Percentiles rank a stretch among this genome's conserved stretches.
phyloP scores from a whole-genome alignment of 2,329 filamentous ascomycete species.

The Fusarium nelsonii region DNA sequence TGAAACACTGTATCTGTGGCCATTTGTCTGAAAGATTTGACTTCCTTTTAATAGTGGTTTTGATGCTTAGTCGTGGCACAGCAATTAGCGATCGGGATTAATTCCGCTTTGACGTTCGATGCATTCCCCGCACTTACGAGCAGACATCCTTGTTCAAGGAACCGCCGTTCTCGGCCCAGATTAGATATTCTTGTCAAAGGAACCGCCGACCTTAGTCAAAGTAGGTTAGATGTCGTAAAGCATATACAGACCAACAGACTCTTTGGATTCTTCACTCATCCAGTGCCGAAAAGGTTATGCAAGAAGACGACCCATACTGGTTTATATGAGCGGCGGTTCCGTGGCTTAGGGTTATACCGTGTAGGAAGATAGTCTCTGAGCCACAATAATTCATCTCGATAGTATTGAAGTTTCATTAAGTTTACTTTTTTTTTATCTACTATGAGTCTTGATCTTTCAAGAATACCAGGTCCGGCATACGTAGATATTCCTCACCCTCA shows the following conservation, averaged over 20 bases:
- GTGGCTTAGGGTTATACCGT: too few species aligned
- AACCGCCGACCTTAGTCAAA: not conserved
- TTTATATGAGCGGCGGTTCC: too few species aligned
- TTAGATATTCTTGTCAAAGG: not conserved
- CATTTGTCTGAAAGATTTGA: not conserved
- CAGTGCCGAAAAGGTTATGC: too few species aligned
- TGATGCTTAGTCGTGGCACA: not conserved
- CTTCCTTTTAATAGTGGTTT: not conserved
- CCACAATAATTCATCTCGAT: too few species aligned
- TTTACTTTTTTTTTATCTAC: not conserved
- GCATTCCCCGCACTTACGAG: not conserved
- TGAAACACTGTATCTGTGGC: accelerated
- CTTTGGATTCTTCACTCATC: too few species aligned
- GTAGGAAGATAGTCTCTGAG: too few species aligned
- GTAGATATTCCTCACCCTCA: not conserved
- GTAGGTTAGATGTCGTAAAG: not conserved
- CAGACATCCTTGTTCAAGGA: too few species aligned
- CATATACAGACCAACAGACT: too few species aligned
- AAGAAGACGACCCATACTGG: too few species aligned
- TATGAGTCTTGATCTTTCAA: conserved; percentile 17
- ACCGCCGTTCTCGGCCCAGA: not conserved
- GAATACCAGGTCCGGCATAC: not conserved
- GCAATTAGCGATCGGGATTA: not conserved
- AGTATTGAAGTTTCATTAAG: too few species aligned
- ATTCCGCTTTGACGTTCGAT: not conserved